Conservation (phyloP, 2,329 filamentous ascomycete species). For the Annulohypoxylon truncatum region DNA sequence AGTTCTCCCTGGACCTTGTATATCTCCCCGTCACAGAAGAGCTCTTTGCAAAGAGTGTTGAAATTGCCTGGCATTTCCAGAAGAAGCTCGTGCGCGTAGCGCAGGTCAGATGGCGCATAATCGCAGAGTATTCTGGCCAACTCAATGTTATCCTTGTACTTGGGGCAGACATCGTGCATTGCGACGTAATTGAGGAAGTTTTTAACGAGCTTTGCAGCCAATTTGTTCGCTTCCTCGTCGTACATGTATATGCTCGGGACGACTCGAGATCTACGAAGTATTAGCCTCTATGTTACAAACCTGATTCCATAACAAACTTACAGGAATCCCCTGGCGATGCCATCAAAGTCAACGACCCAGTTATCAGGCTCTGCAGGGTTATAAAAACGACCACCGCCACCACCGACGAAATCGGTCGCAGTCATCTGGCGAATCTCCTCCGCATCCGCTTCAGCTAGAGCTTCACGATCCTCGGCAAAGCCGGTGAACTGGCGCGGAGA, state of each 20-base stretch:
- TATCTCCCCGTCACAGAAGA: slow-evolving; percentile 65
- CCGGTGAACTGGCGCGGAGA: slow-evolving; percentile 68
- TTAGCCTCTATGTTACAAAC: slow-evolving; percentile 29
- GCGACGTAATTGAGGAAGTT: slow-evolving; percentile 92
- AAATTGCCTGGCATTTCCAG: slow-evolving; percentile 77
- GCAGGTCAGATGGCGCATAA: slow-evolving; percentile 74
- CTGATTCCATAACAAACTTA: slow-evolving; percentile 56
- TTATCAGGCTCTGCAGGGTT: slow-evolving; percentile 60
- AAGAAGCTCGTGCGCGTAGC: slow-evolving; percentile 64
- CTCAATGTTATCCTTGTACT: slow-evolving; percentile 76
- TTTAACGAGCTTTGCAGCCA: slow-evolving; percentile 74
- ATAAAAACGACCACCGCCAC: slow-evolving; percentile 61
- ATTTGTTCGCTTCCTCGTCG: slow-evolving; percentile 65
- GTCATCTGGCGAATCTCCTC: slow-evolving; percentile 73
- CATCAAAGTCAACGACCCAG: slow-evolving; percentile 85
- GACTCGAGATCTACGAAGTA: slow-evolving; percentile 60
- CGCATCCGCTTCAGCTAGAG: slow-evolving; percentile 68
- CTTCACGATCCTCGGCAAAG: slow-evolving; percentile 61
- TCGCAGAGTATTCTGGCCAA: slow-evolving; percentile 75
- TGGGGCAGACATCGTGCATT: slow-evolving; percentile 86
- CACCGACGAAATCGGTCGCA: slow-evolving; percentile 70
- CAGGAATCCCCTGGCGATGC: slow-evolving; percentile 82
- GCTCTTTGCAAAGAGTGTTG: slow-evolving; percentile 77
- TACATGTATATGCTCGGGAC: slow-evolving; percentile 68
- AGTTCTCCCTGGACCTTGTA: slow-evolving; percentile 46